Percentiles rank a stretch among this genome's conserved stretches.
phyloP scores from a whole-genome alignment of 257 asterid genomes.

The Solanum pinnatisectum region DNA sequence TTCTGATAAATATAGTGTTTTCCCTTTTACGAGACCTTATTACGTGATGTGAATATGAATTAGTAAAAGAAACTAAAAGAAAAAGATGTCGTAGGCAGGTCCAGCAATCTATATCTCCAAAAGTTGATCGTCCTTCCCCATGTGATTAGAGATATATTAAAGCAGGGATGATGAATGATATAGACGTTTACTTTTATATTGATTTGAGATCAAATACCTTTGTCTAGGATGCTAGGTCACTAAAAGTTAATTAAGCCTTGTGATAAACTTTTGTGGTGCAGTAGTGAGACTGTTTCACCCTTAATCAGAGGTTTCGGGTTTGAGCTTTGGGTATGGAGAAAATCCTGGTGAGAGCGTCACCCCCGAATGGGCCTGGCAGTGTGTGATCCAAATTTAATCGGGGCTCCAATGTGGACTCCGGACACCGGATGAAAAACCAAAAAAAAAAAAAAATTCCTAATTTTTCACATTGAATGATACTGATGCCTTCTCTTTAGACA shows the following conservation, averaged over 20 bases:
- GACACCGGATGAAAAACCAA: too few species aligned
- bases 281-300: too few species aligned
- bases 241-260: neutral
- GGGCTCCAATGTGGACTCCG: accelerated
- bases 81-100: neutral
- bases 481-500: neutral
- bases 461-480: neutral
- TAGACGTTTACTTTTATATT: neutral
- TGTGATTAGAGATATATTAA: neutral
- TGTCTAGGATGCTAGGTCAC: neutral
- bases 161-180: neutral
- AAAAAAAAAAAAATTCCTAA: too few species aligned
- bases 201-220: neutral
- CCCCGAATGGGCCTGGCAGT: too few species aligned
- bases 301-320: accelerated
- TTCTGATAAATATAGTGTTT: too few species aligned
- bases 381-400: too few species aligned
- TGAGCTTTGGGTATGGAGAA: too few species aligned
- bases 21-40: accelerated
- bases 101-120: neutral
- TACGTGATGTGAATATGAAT: accelerated
- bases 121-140: neutral
- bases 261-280: neutral
- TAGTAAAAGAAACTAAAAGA: neutral
- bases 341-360: accelerated